A percentile compares a stretch with the other conserved stretches of the same genome.
Evolutionary conservation across 768 basidiomycete species (phyloP).

Genomic region (Naematelia encephala): DNA sequence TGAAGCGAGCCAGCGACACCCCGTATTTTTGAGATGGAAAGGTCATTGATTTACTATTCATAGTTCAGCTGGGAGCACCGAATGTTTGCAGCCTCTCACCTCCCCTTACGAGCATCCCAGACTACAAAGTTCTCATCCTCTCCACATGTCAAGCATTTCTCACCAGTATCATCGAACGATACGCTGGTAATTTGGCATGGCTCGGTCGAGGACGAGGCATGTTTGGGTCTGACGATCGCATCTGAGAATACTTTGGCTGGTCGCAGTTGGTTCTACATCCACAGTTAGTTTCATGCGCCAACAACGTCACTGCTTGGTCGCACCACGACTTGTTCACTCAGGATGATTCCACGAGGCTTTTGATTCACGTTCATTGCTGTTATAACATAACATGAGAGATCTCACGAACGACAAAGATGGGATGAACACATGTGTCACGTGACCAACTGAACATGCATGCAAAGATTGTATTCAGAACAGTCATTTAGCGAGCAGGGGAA

Average conservation of each 20-base stretch:
- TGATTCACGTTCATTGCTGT: neutral
- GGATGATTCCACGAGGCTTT: neutral
- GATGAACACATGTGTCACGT: neutral
- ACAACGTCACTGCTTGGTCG: neutral
- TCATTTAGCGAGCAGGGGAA: neutral
- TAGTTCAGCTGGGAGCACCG: too few species aligned
- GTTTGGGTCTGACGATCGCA: neutral
- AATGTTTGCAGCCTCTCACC: too few species aligned
- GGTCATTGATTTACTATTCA: slow-evolving; percentile 67
- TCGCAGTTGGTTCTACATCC: neutral
- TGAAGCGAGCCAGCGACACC: slow-evolving; percentile 88
- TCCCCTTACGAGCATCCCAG: slow-evolving; percentile 85
- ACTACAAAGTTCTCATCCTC: slow-evolving; percentile 91
- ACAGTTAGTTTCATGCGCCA: neutral
- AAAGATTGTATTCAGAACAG: neutral
- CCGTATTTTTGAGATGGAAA: slow-evolving; percentile 95
- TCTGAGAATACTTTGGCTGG: slow-evolving; percentile 22
- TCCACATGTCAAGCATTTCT: slow-evolving; percentile 75
- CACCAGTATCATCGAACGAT: slow-evolving; percentile 85
- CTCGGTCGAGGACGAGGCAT: neutral
- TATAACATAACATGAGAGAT: too few species aligned
- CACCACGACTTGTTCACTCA: neutral
- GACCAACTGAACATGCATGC: neutral
- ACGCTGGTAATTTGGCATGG: slow-evolving; percentile 65
- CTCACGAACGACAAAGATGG: too few species aligned